Evolutionary conservation across 2,329 filamentous ascomycete species (phyloP), one percentile per base, ranked within the genome.

Genomic region (Dendryphion nanum): DNA sequence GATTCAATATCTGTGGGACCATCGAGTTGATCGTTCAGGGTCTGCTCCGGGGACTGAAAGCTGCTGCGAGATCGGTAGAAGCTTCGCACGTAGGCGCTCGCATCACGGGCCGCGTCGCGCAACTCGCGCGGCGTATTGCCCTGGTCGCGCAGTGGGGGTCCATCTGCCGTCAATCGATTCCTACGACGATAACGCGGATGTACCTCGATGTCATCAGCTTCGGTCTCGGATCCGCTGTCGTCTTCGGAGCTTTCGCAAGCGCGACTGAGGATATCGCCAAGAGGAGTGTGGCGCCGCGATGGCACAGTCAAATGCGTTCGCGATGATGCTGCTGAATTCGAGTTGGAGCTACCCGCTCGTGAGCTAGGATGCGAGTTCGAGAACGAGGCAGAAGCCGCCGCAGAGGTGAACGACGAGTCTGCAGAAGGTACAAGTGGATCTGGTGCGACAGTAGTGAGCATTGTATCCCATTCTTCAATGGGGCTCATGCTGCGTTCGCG

Each of bases 401-500:
- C 75, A 7, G 86, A 90, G 0, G 83, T 78, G 61, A 95, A 95
- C 0, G 89, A 95, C 1, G 89, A 90, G 19, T 86, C 81, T 2
- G 81, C 79, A 51, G 86, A 94, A 1, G 89, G 88, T 3, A 87
- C 77, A 44, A 87, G 84, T 13, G 85, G 82, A 61, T 95, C 89
- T 1, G 88, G 87, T 0, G 86, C 83, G 44, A 96, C 77, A 0
- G 87, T 94, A 5, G 78, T 83, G 40, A 89, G 72, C 37, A 96
- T 80, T 3, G 83, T 88, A 42, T 91, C 85, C 90, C 90, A 96
- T 45, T 80, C 76, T 30, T 51, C 69, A 35, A 72, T 70, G 5
- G 85, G 83, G 57, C 84, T 89, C n/a, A 88, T 69, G 63, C 89
- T 95, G 51, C 89, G 81, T 46, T 88, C 80, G 41, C 89, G 85